A percentile compares a stretch with the other conserved stretches of the same genome.
Evolutionary conservation across 1,139 yeast genomes (phyloP).

Genomic region (Tardiomyces blankii): DNA sequence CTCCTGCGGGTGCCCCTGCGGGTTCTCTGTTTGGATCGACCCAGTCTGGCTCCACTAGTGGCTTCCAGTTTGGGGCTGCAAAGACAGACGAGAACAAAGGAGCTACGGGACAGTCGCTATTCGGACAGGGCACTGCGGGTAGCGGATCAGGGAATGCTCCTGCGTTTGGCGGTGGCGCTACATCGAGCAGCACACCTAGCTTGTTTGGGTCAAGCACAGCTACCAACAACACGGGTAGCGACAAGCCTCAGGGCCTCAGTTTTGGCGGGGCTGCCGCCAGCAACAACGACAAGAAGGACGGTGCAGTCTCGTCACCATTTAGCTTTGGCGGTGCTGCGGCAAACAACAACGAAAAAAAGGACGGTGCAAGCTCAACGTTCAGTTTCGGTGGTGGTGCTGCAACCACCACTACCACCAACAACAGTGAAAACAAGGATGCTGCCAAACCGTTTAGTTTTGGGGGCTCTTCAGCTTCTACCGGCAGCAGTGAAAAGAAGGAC

Average conservation of each 20-base stretch:
- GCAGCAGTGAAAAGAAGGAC: no score
- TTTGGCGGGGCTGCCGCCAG: slow-evolving; percentile 1
- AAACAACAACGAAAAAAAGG: background rate
- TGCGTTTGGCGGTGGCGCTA: background rate
- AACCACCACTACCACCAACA: no score
- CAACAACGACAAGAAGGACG: background rate
- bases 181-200: background rate
- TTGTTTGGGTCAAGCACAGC: slow-evolving; percentile 1
- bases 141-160: background rate
- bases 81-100: background rate
- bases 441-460: background rate
- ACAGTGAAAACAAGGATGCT: background rate
- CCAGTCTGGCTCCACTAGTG: background rate
- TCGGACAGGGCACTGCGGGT: background rate
- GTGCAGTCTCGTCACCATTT: background rate
- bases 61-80: background rate
- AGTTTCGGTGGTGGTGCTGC: no score
- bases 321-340: background rate
- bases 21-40: background rate
- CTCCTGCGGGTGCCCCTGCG: background rate
- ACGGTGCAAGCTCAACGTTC: no score
- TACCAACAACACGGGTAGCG: background rate
- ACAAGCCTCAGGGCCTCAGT: background rate
- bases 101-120: background rate
- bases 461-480: no score